Evolutionary conservation across 768 basidiomycete genomes (phyloP).

Genomic region (Leccinum boreale): DNA sequence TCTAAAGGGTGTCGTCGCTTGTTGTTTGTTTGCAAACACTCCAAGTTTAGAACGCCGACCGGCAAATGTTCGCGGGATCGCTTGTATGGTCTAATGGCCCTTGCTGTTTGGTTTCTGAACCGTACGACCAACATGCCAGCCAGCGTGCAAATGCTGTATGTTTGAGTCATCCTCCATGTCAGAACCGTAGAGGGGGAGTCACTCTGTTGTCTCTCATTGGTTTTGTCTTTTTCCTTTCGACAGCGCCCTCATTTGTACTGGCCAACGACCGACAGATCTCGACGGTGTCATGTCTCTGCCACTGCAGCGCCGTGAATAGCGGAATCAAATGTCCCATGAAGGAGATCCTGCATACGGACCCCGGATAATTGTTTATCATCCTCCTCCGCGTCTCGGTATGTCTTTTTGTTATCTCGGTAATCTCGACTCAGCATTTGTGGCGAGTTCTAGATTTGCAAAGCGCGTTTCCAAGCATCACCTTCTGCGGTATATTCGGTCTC

Average conservation of each 20-base stretch:
- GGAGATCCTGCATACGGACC: not conserved
- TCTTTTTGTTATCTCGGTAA: not conserved
- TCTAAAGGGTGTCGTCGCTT: constrained; percentile 28
- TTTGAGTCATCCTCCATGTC: not conserved
- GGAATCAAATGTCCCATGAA: constrained; percentile 1
- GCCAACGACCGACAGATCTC: constrained; percentile 3
- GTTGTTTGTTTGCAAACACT: constrained; percentile 4
- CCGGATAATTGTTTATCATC: not conserved
- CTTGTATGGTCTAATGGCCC: not conserved
- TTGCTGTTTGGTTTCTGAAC: not conserved
- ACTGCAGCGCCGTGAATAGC: constrained; percentile 11
- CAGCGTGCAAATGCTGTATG: not conserved
- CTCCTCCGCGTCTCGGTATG: not conserved
- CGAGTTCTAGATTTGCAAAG: not conserved
- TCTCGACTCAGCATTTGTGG: not conserved
- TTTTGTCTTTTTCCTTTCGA: constrained; percentile 1
- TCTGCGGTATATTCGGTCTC: not conserved
- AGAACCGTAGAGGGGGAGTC: not conserved
- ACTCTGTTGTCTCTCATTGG: not conserved
- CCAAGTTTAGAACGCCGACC: constrained; percentile 19
- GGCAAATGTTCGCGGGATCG: constrained; percentile 33
- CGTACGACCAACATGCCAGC: not conserved
- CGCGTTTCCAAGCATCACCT: not conserved
- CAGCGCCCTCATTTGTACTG: not conserved
- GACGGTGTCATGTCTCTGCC: constrained; percentile 10